Conservation (phyloP, 805 yeast genomes). For the Nakazawaea holstii region DNA sequence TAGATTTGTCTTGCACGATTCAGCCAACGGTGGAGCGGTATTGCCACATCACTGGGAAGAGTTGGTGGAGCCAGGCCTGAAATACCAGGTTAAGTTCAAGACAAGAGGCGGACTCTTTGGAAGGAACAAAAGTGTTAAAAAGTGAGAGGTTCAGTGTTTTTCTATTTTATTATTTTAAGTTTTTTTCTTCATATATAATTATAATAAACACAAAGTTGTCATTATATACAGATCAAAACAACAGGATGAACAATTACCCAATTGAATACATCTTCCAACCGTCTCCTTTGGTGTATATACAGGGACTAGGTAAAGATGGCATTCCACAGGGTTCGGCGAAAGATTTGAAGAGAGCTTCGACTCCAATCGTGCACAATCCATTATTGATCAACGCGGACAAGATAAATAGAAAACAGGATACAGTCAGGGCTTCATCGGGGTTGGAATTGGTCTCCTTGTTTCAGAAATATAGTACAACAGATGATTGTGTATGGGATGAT, state of each 20-base stretch:
- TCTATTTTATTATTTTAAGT: too few relatives aligned
- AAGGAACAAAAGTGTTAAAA: neutral
- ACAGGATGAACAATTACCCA: constrained; percentile 34
- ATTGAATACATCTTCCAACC: constrained; percentile 25
- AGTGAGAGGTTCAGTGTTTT: too few relatives aligned
- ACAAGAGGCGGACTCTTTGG: neutral
- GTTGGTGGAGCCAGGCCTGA: neutral
- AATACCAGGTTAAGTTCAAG: neutral
- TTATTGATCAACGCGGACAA: constrained; percentile 11
- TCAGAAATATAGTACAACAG: constrained; percentile 19
- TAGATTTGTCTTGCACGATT: neutral
- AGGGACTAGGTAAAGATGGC: constrained; percentile 31
- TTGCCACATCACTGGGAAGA: neutral
- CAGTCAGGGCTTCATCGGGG: constrained; percentile 21
- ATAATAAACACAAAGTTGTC: too few relatives aligned
- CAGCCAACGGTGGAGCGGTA: neutral
- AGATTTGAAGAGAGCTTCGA: constrained; percentile 5
- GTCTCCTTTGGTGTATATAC: constrained; percentile 35
- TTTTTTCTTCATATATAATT: too few relatives aligned
- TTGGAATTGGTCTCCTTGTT: constrained; percentile 26
- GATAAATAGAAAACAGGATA: constrained; percentile 16
- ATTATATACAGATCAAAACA: neutral
- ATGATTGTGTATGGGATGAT: constrained; percentile 13
- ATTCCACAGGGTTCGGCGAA: constrained; percentile 15
- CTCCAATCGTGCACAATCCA: constrained; percentile 6